Evolutionary conservation across 257 asterid genomes (phyloP), one percentile per base, ranked within the genome.

Genomic region (Jacaranda copaia): DNA sequence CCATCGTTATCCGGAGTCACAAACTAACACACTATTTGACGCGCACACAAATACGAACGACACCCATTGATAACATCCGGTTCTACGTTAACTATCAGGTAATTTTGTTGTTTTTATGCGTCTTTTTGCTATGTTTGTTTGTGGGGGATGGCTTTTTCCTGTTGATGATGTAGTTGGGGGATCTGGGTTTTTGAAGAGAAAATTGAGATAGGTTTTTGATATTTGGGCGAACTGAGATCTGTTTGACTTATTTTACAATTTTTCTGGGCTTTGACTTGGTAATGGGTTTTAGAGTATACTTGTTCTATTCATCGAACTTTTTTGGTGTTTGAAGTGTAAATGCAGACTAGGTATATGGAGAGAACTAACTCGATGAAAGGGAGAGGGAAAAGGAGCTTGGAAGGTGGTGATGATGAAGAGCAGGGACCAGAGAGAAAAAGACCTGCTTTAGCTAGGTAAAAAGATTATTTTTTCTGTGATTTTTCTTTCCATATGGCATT

Each of bases 281-380:
- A 72, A 36, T 77, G 20, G 32, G 39, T 57, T 65, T 66, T 32
- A 70, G 72, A 25, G 46, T 42, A 57, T 40, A 56, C 20, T 38
- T 64, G 5, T 42, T 45, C 70, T 59, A 36, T 69, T 39, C 19
- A 56, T 57, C 55, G 9, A 25, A 2, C 45, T 66, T 68, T 63
- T 58, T 73, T 76, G 68, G 83, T 60, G 32, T 73, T 72, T 58
- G 58, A 60, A 78, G 82, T 75, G 86, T 61, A 80, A 86, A 95
- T 95, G 99, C 96, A 90, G 85, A 93, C 97, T 38, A 90, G 99
- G 88, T 83, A 83, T 81, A 91, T 88, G 93, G 94, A 91, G 81
- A 89, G 97, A 83, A 87, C 88, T 11, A 87, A 88, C 70, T 89
- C 96, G 9, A 88, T 92, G 91, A 89, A 78, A 73, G 90, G 85